Base-by-base conservation (phyloP, 1,284 basidiomycete genomes). In the Naganishia albida region DNA sequence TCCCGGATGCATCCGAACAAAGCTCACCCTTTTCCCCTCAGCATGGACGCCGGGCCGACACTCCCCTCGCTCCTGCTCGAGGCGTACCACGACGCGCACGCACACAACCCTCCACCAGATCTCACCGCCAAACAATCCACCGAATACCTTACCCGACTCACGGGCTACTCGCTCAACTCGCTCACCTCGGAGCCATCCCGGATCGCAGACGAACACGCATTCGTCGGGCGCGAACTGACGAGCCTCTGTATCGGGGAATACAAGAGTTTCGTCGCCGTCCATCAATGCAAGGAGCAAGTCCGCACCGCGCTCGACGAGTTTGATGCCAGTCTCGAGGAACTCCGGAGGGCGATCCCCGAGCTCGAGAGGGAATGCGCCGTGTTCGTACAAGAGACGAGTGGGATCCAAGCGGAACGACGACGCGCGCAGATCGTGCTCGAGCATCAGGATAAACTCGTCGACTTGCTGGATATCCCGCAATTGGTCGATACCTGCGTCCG, bases 401-500 rank as follows among this genome's bases (percentile, higher is more conserved):
- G 82, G 39, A 82, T 88, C 42, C 84, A 87, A 69, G 76, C 83
- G 52, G 86, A 88, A 54, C 84, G 93, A 25, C 82, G 85, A 62
- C 87, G 87, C 70, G 89, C 91, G 0, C 83, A 86, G 20, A 82
- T 89, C 57, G 89, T 96, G 13, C 85, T 91, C 66, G 91, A 94
- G 71, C 89, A 94, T 72, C 88, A 92, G 75, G 91, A 93, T 74
- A 92, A 92, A 76, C 85, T 97, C 63, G 85, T 89, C 70, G 93
- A 96, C 75, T 80, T 96, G 38, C 85, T 97, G 67, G 92, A 95
- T 71, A 85, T 95, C 55, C 93, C 93, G 6, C 82, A 89, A 55
- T 84, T 97, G 28, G 89, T 95, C 71, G 90, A 94, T 73, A 91
- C 92, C 0, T 96, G 92, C 72, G 88, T 95, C 15, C 85, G 91